phyloP scores from a whole-genome alignment of 2,329 filamentous ascomycete species.

The Fusarium sp. region DNA sequence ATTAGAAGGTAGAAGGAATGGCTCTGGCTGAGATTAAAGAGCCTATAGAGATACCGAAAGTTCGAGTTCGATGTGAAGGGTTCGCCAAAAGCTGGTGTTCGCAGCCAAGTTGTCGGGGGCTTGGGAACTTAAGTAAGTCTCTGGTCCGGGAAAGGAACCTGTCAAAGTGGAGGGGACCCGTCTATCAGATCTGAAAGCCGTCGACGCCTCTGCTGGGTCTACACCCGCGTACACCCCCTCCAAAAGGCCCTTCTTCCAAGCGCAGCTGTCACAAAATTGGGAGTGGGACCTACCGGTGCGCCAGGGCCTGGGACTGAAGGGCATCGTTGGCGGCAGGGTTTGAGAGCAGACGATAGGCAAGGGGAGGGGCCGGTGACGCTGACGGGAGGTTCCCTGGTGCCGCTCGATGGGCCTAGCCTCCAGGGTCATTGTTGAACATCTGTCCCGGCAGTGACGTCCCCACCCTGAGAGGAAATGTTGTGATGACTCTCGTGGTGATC shows the following conservation, averaged over 20 bases:
- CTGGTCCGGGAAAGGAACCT: constrained; percentile 41
- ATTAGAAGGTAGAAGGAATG: constrained; percentile 14
- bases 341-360: constrained; percentile 30
- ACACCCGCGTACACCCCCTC: constrained; percentile 39
- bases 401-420: constrained; percentile 36
- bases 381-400: constrained; percentile 38
- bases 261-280: constrained; percentile 43
- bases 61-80: constrained; percentile 31
- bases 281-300: constrained; percentile 36
- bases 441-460: constrained; percentile 40
- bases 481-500: constrained; percentile 40
- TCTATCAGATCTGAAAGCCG: constrained; percentile 45
- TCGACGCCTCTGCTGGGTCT: constrained; percentile 34
- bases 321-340: constrained; percentile 35
- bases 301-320: constrained; percentile 42
- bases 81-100: constrained; percentile 32
- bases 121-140: constrained; percentile 46
- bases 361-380: constrained; percentile 34
- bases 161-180: constrained; percentile 42
- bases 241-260: constrained; percentile 33
- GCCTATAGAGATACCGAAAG: constrained; percentile 20
- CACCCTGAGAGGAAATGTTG: constrained; percentile 33
- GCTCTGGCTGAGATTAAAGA: constrained; percentile 25
- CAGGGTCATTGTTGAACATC: constrained; percentile 31
- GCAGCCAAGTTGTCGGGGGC: constrained; percentile 38